These are phyloP conservation scores for Dictyostelium gargantuum DNA, from an alignment of 208 protist species.

Conservation along the genomic window DNA sequence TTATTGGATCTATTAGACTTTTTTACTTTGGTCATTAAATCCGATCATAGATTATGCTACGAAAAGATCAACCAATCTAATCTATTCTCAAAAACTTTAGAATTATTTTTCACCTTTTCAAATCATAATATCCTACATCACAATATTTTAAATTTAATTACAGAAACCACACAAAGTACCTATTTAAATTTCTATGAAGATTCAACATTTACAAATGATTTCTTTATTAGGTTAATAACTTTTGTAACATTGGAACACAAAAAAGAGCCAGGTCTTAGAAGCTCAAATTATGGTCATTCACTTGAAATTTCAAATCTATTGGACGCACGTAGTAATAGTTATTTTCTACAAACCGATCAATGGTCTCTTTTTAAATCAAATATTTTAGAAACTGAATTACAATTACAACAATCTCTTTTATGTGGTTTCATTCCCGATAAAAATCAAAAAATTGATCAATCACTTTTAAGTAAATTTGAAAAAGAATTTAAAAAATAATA, in stretches of 20 bases:
- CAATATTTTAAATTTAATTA: constrained; percentile 20
- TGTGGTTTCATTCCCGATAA: constrained; percentile 34
- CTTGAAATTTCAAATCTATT: constrained; percentile 24
- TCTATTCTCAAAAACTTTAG: constrained; percentile 26
- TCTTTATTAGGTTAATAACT: background rate
- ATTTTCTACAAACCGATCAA: background rate
- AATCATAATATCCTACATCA: constrained; percentile 55
- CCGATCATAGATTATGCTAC: background rate
- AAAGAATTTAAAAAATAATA: constrained; percentile 61
- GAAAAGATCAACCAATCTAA: background rate
- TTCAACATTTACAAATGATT: background rate
- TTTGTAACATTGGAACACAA: background rate
- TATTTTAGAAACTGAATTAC: background rate
- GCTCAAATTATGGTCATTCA: constrained; percentile 30
- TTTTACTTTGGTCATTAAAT: constrained; percentile 37
- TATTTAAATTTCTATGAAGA: background rate
- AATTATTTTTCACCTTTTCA: constrained; percentile 1
- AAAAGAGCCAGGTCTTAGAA: background rate
- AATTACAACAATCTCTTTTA: constrained; percentile 4
- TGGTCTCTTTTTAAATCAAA: background rate
- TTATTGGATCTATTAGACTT: constrained; percentile 38
- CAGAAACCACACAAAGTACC: background rate
- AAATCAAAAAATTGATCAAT: constrained; percentile 27
- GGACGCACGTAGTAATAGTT: background rate
- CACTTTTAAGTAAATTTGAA: constrained; percentile 32